These are phyloP conservation scores for Gymnopilus junonius DNA, from an alignment of 768 basidiomycete genomes.

Conservation along the genomic window DNA sequence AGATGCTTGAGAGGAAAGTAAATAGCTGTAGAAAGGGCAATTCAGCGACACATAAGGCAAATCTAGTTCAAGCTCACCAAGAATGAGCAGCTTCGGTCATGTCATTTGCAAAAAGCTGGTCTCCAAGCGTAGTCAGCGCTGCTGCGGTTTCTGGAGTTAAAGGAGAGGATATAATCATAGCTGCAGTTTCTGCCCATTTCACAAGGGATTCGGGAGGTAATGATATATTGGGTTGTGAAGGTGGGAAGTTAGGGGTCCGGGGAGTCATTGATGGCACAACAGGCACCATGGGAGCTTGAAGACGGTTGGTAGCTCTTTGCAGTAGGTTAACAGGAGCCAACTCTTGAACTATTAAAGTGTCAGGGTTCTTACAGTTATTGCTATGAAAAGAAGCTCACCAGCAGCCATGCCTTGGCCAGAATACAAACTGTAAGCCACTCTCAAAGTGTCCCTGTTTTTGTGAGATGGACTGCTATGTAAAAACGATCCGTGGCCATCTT, in stretches of 20 bases:
- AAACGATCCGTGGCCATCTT: conserved; percentile 18
- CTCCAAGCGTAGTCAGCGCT: conserved; percentile 83
- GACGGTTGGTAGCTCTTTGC: conserved; percentile 41
- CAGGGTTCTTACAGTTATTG: neutral
- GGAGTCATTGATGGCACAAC: conserved; percentile 51
- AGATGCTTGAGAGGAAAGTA: conserved; percentile 84
- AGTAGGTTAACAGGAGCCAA: conserved; percentile 63
- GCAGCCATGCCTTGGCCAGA: conserved; percentile 82
- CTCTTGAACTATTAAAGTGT: conserved; percentile 64
- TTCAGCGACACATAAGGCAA: neutral
- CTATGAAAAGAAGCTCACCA: conserved; percentile 48
- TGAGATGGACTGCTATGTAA: neutral
- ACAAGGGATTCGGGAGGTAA: conserved; percentile 68
- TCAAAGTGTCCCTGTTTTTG: conserved; percentile 62
- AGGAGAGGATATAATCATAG: conserved; percentile 82
- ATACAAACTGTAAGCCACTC: conserved; percentile 81
- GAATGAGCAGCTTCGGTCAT: conserved; percentile 88
- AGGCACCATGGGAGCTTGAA: conserved; percentile 35
- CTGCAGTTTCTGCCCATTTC: conserved; percentile 86
- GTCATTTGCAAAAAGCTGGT: conserved; percentile 72
- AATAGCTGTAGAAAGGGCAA: conserved; percentile 55
- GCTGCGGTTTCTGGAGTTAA: conserved; percentile 68
- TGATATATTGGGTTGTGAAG: conserved; percentile 34
- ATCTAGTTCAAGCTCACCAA: conserved; percentile 62
- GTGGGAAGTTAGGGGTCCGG: conserved; percentile 64